phyloP scores from a whole-genome alignment of 2,329 filamentous ascomycete species.

The Simplicillium sp. region DNA sequence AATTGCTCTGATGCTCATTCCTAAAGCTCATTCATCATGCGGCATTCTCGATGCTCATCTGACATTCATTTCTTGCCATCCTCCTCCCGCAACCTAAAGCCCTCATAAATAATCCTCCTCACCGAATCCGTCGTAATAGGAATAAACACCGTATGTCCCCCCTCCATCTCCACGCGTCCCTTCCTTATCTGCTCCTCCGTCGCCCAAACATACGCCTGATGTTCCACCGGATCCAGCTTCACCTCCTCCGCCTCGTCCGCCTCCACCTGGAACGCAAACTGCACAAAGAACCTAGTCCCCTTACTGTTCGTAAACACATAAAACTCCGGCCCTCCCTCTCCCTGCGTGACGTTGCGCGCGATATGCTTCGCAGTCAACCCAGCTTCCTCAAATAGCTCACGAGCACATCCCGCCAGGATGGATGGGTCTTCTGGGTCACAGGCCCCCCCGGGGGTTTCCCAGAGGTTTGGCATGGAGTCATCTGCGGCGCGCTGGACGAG shows the following conservation, averaged over 20 bases:
- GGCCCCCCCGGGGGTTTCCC: constrained; percentile 41
- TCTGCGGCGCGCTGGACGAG: constrained; percentile 34
- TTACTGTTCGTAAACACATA: constrained; percentile 23
- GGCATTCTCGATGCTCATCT: no score
- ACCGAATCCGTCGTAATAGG: neutral
- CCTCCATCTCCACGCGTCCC: constrained; percentile 13
- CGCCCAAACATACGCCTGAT: constrained; percentile 29
- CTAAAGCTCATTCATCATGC: no score
- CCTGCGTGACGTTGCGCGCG: constrained; percentile 17
- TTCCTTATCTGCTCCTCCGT: constrained; percentile 24
- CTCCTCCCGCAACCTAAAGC: neutral
- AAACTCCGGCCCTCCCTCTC: constrained; percentile 10
- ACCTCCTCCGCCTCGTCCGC: constrained; percentile 17
- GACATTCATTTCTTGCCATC: no score
- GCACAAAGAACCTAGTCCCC: constrained; percentile 18
- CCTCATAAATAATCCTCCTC: constrained; percentile 1
- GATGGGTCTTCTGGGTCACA: constrained; percentile 30
- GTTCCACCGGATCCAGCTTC: constrained; percentile 28
- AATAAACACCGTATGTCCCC: neutral
- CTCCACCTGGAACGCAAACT: constrained; percentile 26
- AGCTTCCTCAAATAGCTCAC: constrained; percentile 39
- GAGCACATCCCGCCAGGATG: constrained; percentile 31
- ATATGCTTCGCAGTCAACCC: constrained; percentile 24
- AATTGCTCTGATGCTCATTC: no score
- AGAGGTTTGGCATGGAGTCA: constrained; percentile 33